Base-by-base conservation (phyloP, 192 early-diverging fungal species). In the Rhizoclosmatium globosum region DNA sequence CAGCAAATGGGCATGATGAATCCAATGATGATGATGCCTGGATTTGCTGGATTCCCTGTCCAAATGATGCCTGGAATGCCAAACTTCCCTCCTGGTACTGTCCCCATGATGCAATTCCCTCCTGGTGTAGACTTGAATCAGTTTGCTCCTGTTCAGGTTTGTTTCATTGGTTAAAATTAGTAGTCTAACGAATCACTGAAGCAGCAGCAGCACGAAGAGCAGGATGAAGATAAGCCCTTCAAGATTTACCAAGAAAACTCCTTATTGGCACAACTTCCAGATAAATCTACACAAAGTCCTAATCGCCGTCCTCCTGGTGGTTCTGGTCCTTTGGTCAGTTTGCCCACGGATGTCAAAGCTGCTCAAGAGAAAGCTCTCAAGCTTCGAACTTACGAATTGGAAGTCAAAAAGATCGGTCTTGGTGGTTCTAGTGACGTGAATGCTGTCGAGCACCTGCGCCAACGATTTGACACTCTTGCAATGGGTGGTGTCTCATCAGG, bases 341-440 rank as follows among this genome's bases (percentile, higher is more conserved):
- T 79, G 2, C 69, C 74, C 13, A 39, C 74, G 11, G 74, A 76
- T 23, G 74, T 76, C n/a, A 76, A 67, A 50, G 44, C 31, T 23
- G 77, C 74, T 11, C 68, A 79, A 79, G 69, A 72, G 19, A 73
- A 79, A 44, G 69, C 69, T n/a, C 48, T 79, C 9, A 71, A 79
- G 62, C 57, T 61, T 7, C 38, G 71, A 56, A 62, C 13, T 13
- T 72, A 79, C 57, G 69, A 71, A 47, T 68, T 31, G 9, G 69
- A 68, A 31, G 43, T 72, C 45, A 79, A 73, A 71, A 41, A 57
- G 23, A 53, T 79, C 31, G 69, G 71, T 64, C 68, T 72, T 56
- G 77, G 77, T n/a, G 61, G 68, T 2, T 43, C 64, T 4, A 47
- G 9, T 17, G 50, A 71, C 69, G 47, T 11, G 6, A 56, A 71